Evolutionary conservation across 2,329 filamentous ascomycete species (phyloP).

Genomic region (Trichoderma sp.): DNA sequence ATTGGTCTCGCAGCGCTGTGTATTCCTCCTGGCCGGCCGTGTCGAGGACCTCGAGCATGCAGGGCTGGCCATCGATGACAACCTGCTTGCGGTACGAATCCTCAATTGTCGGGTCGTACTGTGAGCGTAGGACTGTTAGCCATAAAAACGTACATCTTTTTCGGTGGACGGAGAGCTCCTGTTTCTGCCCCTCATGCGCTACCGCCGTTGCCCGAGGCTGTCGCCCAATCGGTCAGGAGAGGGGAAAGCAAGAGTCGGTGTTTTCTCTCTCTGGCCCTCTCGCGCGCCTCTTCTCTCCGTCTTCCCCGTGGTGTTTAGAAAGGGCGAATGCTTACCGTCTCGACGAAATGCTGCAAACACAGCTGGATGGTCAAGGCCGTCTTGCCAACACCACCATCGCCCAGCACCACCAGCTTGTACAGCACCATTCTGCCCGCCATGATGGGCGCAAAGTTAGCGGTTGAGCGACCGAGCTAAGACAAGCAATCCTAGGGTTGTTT

Average conservation of each 20-base stretch:
- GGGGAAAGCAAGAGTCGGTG: constrained; percentile 1
- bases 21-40: constrained; percentile 99
- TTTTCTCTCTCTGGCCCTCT: background rate
- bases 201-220: background rate
- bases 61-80: constrained; percentile 91
- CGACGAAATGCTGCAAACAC: constrained; percentile 97
- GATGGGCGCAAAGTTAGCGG: constrained; percentile 34
- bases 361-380: constrained; percentile 95
- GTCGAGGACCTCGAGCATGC: constrained; percentile 96
- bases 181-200: constrained; percentile 18
- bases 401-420: constrained; percentile 94
- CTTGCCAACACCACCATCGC: constrained; percentile 92
- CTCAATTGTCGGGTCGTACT: constrained; percentile 88
- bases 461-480: constrained; percentile 27
- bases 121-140: constrained; percentile 21
- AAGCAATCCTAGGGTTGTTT: constrained; percentile 7
- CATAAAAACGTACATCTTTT: background rate
- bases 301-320: background rate
- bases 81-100: constrained; percentile 87
- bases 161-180: background rate
- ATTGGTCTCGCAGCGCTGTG: constrained; percentile 93
- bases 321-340: constrained; percentile 62
- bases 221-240: constrained; percentile 9
- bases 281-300: background rate
- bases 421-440: constrained; percentile 95